Percentiles rank a stretch among this genome's conserved stretches.
phyloP scores from a whole-genome alignment of 2,329 filamentous ascomycete genomes.

The Fusarium proliferatum region DNA sequence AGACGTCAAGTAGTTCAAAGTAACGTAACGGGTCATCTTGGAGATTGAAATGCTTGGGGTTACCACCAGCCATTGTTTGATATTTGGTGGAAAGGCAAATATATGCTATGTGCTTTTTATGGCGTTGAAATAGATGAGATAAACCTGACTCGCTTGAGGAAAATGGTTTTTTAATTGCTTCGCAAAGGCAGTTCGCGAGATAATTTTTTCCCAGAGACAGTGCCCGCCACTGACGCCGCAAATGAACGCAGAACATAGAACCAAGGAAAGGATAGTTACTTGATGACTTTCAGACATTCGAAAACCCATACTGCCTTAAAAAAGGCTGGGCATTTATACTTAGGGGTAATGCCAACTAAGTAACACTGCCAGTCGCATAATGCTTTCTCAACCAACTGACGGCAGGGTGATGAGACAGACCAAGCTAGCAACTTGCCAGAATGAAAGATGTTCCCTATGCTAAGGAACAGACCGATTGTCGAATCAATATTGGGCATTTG shows the following conservation, averaged over 20 bases:
- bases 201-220: background rate
- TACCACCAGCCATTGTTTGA: slow-evolving; percentile 50
- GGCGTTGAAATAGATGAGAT: background rate
- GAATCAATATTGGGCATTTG: background rate
- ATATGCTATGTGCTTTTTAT: background rate
- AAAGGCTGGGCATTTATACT: background rate
- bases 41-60: slow-evolving; percentile 55
- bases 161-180: background rate
- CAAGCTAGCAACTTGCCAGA: background rate
- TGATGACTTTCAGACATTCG: background rate
- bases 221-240: slow-evolving; percentile 17
- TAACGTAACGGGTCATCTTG: slow-evolving; percentile 52
- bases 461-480: background rate
- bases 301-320: background rate
- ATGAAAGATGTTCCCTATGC: too few relatives aligned
- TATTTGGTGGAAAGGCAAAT: background rate
- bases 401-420: background rate
- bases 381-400: background rate
- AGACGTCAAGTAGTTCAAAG: background rate
- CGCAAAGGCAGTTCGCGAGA: background rate
- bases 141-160: background rate
- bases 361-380: background rate
- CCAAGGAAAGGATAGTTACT: background rate
- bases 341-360: background rate
- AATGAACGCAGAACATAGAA: background rate